A percentile compares a stretch with the other conserved stretches of the same genome.
These are phyloP conservation scores for Cutaneotrichosporon dermatis DNA, from an alignment of 1,284 basidiomycete species.

Conservation along the genomic window DNA sequence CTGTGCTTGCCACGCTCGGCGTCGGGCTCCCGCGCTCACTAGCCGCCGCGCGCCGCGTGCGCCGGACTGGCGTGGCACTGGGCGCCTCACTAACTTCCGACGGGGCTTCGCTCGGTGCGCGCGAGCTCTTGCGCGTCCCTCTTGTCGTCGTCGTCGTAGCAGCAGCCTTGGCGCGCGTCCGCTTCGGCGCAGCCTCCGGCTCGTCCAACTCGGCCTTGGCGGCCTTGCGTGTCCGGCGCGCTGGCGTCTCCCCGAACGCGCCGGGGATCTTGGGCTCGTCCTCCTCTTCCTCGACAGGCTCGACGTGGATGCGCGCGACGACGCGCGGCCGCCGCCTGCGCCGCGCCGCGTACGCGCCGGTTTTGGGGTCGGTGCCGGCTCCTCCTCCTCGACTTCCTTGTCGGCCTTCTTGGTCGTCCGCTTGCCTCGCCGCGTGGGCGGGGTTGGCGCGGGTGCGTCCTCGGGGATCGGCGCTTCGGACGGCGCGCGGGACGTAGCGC, in stretches of 20 bases:
- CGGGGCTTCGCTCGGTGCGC: conserved; percentile 6
- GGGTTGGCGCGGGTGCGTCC: conserved; percentile 3
- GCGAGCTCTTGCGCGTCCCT: conserved; percentile 1
- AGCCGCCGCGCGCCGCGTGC: conserved; percentile 25
- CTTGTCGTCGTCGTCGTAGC: background rate
- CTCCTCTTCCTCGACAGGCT: conserved; percentile 5
- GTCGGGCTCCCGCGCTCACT: conserved; percentile 39
- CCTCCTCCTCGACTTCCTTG: background rate
- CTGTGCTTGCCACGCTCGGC: conserved; percentile 29
- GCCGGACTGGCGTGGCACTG: conserved; percentile 20
- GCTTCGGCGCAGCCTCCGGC: conserved; percentile 20
- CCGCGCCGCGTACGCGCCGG: background rate
- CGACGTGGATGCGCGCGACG: conserved; percentile 13
- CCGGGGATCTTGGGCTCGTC: conserved; percentile 7
- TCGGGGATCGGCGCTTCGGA: conserved; percentile 19
- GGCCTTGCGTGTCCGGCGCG: conserved; percentile 31
- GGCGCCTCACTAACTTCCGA: conserved; percentile 18
- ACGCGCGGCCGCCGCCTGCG: background rate
- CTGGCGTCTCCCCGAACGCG: conserved; percentile 1
- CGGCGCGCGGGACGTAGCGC: conserved; percentile 6
- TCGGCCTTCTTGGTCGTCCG: conserved; percentile 4
- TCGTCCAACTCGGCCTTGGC: conserved; percentile 30
- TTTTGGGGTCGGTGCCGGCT: background rate
- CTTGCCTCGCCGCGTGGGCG: conserved; percentile 2
- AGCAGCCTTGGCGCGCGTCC: conserved; percentile 24